phyloP scores from a whole-genome alignment of 345 rosid genomes.

The Populus tremula region DNA sequence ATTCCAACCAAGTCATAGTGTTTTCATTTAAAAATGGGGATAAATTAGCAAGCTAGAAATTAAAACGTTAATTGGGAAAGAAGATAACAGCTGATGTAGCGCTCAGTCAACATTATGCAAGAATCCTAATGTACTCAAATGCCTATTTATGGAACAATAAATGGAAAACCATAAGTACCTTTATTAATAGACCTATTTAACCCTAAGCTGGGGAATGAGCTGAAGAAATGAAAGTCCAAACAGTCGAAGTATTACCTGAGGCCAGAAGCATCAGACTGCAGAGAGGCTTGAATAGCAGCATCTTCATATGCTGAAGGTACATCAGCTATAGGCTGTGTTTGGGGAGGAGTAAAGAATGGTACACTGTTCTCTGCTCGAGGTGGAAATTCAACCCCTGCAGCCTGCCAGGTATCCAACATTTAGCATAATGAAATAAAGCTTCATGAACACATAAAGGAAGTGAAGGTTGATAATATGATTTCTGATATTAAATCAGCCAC shows the following conservation, averaged over 20 bases:
- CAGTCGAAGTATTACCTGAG: constrained; percentile 57
- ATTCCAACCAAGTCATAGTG: neutral
- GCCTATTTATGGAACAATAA: constrained; percentile 1
- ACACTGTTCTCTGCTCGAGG: constrained; percentile 78
- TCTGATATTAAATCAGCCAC: neutral
- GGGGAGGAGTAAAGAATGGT: constrained; percentile 94
- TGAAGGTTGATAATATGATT: no score
- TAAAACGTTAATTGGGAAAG: neutral
- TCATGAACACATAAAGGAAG: neutral
- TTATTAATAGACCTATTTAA: neutral
- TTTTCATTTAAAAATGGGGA: neutral
- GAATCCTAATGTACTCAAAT: neutral
- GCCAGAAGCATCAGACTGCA: constrained; percentile 78
- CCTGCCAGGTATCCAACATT: constrained; percentile 39
- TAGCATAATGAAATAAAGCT: neutral
- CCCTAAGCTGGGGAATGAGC: neutral
- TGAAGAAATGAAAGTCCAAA: neutral
- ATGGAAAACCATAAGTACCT: neutral
- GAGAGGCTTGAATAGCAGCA: constrained; percentile 88
- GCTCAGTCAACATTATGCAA: neutral
- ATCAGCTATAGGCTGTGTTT: constrained; percentile 68
- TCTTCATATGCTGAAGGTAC: constrained; percentile 64
- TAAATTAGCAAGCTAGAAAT: neutral
- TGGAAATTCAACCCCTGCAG: constrained; percentile 87
- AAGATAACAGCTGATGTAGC: neutral